These are phyloP conservation scores for Colletotrichum lindemuthianum DNA, from an alignment of 2,329 filamentous ascomycete species.

Conservation along the genomic window DNA sequence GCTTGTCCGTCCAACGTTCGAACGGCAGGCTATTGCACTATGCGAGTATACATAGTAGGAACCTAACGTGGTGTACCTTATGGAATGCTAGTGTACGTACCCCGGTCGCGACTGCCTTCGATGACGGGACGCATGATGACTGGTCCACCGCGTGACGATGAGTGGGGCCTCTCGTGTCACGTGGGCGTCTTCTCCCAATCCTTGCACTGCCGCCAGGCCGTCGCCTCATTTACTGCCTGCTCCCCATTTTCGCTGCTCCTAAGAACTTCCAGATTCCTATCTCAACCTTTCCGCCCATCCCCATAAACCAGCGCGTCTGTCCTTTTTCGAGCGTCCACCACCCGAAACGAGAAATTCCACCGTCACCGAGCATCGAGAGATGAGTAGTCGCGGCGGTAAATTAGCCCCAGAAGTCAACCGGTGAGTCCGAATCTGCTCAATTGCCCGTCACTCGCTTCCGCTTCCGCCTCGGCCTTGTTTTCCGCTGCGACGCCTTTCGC, in stretches of 20 bases:
- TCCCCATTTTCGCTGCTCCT: constrained; percentile 37
- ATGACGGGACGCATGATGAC: constrained; percentile 34
- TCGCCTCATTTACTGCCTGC: constrained; percentile 38
- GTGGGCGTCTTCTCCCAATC: constrained; percentile 30
- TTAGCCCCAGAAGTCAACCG: constrained; percentile 99
- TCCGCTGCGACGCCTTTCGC: constrained; percentile 15
- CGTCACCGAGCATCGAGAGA: constrained; percentile 70
- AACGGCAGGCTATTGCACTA: too few relatives aligned
- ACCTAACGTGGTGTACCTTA: too few relatives aligned
- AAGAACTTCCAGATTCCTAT: constrained; percentile 36
- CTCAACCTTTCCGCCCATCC: constrained; percentile 33
- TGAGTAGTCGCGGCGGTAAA: constrained; percentile 97
- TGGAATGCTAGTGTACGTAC: neutral
- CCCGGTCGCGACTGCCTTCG: constrained; percentile 15
- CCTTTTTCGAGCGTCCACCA: constrained; percentile 40
- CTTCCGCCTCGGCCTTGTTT: constrained; percentile 9
- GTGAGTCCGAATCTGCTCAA: constrained; percentile 62
- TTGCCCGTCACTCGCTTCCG: constrained; percentile 5
- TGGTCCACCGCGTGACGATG: constrained; percentile 33
- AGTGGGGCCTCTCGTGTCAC: constrained; percentile 22
- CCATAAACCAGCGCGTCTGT: constrained; percentile 42
- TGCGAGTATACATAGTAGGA: too few relatives aligned
- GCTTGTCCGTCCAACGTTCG: too few relatives aligned
- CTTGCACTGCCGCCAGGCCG: constrained; percentile 33
- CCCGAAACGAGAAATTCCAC: constrained; percentile 33